A percentile compares a stretch with the other conserved stretches of the same genome.
phyloP scores from a whole-genome alignment of 2,329 filamentous ascomycete genomes.

The Phaeoacremonium minimum region DNA sequence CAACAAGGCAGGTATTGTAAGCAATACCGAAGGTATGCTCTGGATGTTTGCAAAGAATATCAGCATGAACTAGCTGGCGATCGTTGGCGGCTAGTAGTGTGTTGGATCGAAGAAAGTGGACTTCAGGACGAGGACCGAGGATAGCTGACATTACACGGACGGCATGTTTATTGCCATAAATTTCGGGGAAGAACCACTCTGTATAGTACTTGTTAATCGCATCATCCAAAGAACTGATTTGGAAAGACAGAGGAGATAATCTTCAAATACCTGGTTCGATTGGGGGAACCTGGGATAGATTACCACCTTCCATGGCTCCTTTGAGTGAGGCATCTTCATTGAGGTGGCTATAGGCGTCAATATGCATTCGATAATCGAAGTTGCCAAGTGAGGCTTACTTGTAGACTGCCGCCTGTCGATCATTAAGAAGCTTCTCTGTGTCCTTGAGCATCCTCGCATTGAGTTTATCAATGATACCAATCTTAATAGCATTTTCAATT shows the following conservation, averaged over 20 bases:
- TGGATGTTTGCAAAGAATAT: neutral
- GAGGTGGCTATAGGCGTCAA: slow-evolving; percentile 9
- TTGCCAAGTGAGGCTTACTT: slow-evolving; percentile 3
- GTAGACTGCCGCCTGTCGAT: slow-evolving; percentile 12
- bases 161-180: slow-evolving; percentile 22
- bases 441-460: slow-evolving; percentile 17
- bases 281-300: slow-evolving; percentile 16
- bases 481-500: slow-evolving; percentile 17
- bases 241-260: neutral
- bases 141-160: slow-evolving; percentile 13
- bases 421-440: slow-evolving; percentile 13
- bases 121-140: slow-evolving; percentile 14
- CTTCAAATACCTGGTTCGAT: slow-evolving; percentile 11
- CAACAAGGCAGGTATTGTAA: neutral
- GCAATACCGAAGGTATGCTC: neutral
- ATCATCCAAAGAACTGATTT: neutral
- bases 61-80: slow-evolving; percentile 1
- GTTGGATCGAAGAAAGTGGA: slow-evolving; percentile 17
- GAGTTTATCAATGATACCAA: slow-evolving; percentile 19
- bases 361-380: neutral
- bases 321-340: slow-evolving; percentile 12
- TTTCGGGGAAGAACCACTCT: slow-evolving; percentile 18
- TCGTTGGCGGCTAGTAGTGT: slow-evolving; percentile 29
- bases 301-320: slow-evolving; percentile 14
- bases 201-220: neutral